Base-by-base conservation (phyloP, 1,284 basidiomycete species). In the Jaminaea rosea region DNA sequence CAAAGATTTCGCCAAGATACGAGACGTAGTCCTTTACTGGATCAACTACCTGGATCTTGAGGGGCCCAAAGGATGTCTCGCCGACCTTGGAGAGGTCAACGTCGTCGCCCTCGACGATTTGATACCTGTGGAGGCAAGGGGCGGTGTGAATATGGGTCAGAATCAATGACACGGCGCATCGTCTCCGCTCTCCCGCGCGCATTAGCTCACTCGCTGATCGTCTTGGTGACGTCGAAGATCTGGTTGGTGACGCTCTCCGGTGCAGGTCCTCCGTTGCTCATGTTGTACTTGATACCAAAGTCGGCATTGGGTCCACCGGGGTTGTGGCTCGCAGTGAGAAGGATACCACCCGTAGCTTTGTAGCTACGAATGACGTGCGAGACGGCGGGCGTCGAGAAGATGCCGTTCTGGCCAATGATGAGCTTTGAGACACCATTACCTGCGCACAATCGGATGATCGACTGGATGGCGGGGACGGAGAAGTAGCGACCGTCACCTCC, bases 281-380 rank as follows among this genome's bases (percentile, higher is more conserved):
- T 85, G 78, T 98, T 98, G 80, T 94, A 97, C 79, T 98, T 98
- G 83, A 98, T 96, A 56, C 93, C 93, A 75, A 98, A 98, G 77
- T 98, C 93, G 69, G 88, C 87, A 68, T 97, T 82, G 26, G 94
- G 93, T 41, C 93, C 93, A 58, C 93, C 93, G 9, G 93, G 92
- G 78, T 98, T 98, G 81, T 98, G 93, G 59, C 84, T 87, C 24
- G 93, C 93, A n/a, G 93, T 98, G 61, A 98, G 81, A 45, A 98
- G 81, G 77, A 98, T 98, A 63, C 93, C 93, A 47, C 94, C 93
- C 67, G 90, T 85, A 1, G 92, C 91, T 78, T 96, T 92, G 80
- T 89, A 88, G 68, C 87, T 87, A 60, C 93, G 83, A 77, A 98
- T 98, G 65, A 96, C 78, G 76, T 96, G 91, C 58, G 89, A 94